phyloP scores from a whole-genome alignment of 768 basidiomycete species.

The Tricholoma bakamatsutake region DNA sequence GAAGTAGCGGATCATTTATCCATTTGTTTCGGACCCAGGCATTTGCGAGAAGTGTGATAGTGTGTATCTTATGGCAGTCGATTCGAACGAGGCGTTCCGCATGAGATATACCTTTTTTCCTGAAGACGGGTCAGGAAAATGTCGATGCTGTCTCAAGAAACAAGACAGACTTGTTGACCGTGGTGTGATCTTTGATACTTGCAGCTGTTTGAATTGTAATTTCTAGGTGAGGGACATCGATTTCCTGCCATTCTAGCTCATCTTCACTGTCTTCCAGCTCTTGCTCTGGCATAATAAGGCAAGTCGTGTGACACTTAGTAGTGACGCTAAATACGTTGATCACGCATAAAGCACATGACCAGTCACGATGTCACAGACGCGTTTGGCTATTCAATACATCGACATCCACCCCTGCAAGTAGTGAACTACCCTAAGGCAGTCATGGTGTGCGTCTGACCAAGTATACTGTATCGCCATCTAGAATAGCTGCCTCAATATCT shows the following conservation, averaged over 20 bases:
- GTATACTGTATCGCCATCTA: no score
- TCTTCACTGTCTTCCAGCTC: constrained; percentile 45
- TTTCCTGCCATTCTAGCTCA: constrained; percentile 80
- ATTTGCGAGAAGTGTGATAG: constrained; percentile 72
- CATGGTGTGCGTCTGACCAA: no score
- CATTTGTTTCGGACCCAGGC: constrained; percentile 74
- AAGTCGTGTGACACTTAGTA: neutral
- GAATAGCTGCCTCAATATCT: no score
- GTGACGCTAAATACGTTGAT: constrained; percentile 4
- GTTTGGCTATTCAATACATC: no score
- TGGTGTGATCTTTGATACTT: constrained; percentile 29
- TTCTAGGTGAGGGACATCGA: constrained; percentile 62
- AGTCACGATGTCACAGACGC: neutral
- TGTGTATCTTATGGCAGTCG: constrained; percentile 86
- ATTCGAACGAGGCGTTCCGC: constrained; percentile 72
- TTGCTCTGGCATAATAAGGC: constrained; percentile 11
- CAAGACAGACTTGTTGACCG: constrained; percentile 40
- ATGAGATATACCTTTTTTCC: constrained; percentile 48
- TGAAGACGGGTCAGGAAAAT: constrained; percentile 17
- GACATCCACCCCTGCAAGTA: no score
- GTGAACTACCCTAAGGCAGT: no score
- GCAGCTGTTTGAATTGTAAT: constrained; percentile 52
- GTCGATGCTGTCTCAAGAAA: constrained; percentile 1
- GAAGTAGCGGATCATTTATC: constrained; percentile 77
- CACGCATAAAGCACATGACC: constrained; percentile 2